These are phyloP conservation scores for Fusarium tjaetaba DNA, from an alignment of 2,329 filamentous ascomycete genomes.

Conservation along the genomic window DNA sequence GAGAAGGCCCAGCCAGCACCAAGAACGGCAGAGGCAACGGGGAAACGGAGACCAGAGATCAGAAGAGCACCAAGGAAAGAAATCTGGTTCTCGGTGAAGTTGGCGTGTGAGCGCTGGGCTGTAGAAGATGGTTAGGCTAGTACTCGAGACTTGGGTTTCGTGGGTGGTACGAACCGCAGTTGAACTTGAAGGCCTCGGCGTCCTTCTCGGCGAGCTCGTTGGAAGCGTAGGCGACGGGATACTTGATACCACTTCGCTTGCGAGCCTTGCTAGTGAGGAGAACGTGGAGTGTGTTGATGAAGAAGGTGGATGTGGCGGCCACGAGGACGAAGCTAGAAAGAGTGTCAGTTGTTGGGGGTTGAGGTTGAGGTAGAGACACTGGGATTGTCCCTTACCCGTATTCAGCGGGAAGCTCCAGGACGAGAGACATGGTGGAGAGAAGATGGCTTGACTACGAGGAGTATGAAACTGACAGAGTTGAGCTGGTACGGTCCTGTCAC, in stretches of 20 bases:
- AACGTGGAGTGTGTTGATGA: conserved; percentile 66
- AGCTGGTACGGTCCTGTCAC: conserved; percentile 2
- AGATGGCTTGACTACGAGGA: background rate
- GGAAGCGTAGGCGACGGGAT: conserved; percentile 67
- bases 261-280: conserved; percentile 60
- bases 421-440: conserved; percentile 53
- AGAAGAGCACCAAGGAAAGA: conserved; percentile 63
- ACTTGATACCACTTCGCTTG: conserved; percentile 62
- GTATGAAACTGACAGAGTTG: background rate
- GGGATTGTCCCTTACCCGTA: conserved; percentile 57
- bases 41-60: conserved; percentile 66
- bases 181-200: conserved; percentile 66
- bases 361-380: background rate
- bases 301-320: conserved; percentile 64
- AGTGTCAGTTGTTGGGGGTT: conserved; percentile 1
- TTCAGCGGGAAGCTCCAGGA: conserved; percentile 57
- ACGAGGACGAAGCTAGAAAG: conserved; percentile 68
- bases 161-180: conserved; percentile 61
- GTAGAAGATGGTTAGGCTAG: background rate
- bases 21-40: conserved; percentile 58
- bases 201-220: conserved; percentile 65
- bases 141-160: background rate
- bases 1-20: conserved; percentile 64
- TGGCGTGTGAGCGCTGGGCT: conserved; percentile 70
- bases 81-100: conserved; percentile 70